Conservation (phyloP, 2,329 filamentous ascomycete genomes). For the Niveomyces coronatus region DNA sequence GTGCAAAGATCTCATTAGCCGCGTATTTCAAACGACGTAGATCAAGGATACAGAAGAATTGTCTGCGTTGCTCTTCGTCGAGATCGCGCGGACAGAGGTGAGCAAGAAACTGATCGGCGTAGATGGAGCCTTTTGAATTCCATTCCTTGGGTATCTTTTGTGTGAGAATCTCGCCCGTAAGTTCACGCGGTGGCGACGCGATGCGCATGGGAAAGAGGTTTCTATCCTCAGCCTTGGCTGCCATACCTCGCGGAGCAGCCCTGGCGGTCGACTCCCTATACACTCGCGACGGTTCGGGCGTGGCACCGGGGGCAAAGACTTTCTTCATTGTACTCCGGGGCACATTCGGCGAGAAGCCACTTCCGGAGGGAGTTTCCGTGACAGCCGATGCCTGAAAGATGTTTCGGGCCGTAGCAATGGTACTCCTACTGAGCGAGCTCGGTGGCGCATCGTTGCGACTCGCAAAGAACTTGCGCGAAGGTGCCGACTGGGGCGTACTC, state of each 20-base stretch:
- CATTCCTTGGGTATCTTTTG: slow-evolving; percentile 44
- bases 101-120: slow-evolving; percentile 48
- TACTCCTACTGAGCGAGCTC: slow-evolving; percentile 26
- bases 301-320: slow-evolving; percentile 35
- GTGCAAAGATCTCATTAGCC: slow-evolving; percentile 48
- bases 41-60: slow-evolving; percentile 54
- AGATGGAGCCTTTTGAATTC: slow-evolving; percentile 43
- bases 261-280: slow-evolving; percentile 37
- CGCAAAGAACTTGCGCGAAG: slow-evolving; percentile 25
- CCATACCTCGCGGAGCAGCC: slow-evolving; percentile 38
- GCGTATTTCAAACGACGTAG: slow-evolving; percentile 51
- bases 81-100: slow-evolving; percentile 47
- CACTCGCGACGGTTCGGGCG: slow-evolving; percentile 32
- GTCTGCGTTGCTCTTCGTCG: slow-evolving; percentile 48
- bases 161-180: slow-evolving; percentile 44
- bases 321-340: slow-evolving; percentile 35
- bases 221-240: slow-evolving; percentile 35
- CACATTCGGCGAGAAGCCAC: slow-evolving; percentile 35
- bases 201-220: slow-evolving; percentile 51
- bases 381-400: slow-evolving; percentile 32
- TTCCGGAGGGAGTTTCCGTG: slow-evolving; percentile 21
- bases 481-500: slow-evolving; percentile 28
- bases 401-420: slow-evolving; percentile 27
- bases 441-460: slow-evolving; percentile 26
- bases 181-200: slow-evolving; percentile 42